phyloP scores from a whole-genome alignment of 306 rosid species.

The Vicia faba region DNA sequence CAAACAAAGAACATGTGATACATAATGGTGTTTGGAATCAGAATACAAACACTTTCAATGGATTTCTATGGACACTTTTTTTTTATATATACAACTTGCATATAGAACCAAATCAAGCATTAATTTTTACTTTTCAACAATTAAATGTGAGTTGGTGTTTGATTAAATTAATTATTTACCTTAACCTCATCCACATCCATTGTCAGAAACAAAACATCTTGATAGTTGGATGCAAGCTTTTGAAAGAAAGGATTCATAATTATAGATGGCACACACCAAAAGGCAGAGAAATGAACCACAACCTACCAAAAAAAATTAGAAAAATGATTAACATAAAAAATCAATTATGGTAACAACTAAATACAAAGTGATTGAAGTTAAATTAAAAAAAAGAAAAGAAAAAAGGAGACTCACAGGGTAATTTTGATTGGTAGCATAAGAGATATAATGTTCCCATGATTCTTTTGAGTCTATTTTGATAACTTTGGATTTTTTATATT shows the following conservation, averaged over 20 bases:
- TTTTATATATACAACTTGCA: constrained; percentile 6
- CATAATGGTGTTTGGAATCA: constrained; percentile 34
- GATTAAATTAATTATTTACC: constrained; percentile 35
- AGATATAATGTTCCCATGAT: constrained; percentile 49
- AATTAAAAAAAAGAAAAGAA: constrained; percentile 29
- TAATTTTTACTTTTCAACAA: background rate
- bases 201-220: constrained; percentile 40
- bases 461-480: constrained; percentile 48
- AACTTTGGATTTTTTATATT: constrained; percentile 49
- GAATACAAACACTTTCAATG: constrained; percentile 27
- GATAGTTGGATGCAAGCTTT: constrained; percentile 44
- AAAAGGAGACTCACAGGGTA: constrained; percentile 45
- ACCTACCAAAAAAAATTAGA: constrained; percentile 34
- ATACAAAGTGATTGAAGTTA: background rate
- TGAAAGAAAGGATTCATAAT: constrained; percentile 50
- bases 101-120: constrained; percentile 17
- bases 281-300: constrained; percentile 56
- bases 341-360: background rate
- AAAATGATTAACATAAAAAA: background rate
- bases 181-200: constrained; percentile 62
- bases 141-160: constrained; percentile 17
- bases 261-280: constrained; percentile 55
- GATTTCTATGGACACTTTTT: constrained; percentile 19
- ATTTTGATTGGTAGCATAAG: constrained; percentile 41
- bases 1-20: constrained; percentile 22